Base-by-base conservation (phyloP, 2,329 filamentous ascomycete species). In the Trichoderma pleuroti region DNA sequence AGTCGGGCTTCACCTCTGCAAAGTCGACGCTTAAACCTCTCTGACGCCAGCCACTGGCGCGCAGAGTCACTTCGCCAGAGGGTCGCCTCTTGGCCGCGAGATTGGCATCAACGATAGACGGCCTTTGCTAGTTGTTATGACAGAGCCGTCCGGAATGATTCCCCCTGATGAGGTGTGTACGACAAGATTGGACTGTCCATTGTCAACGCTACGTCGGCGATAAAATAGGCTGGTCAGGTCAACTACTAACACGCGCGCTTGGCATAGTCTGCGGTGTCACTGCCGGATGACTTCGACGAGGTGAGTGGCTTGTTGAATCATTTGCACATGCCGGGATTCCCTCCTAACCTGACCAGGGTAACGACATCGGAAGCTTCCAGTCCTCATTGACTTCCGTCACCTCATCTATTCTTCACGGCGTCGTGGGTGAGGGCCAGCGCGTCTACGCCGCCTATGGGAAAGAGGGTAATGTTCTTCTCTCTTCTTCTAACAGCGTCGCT, bases 361-460 rank as follows among this genome's bases (percentile, higher is more conserved):
- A 71, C 60, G 75, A 75, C 24, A 59, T 71, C 7, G 72, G 52
- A 39, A 75, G 72, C 72, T 68, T 65, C 36, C 71, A 67, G 16
- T 73, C 72, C 36, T 76, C 77, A 68, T 79, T 78, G 57, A 76
- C 75, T 21, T 77, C 77, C n/a, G 76, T 78, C 49, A 78, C 76
- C 62, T 77, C 76, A 39, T 77, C 76, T 54, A 62, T 77, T 42
- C 66, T 75, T 30, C 68, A 76, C 70, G 71, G 77, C 54, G 73
- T 76, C 30, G 46, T 76, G 16, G 75, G 74, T 26, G 77, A 80
- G 59, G 78, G 77, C 34, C 77, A 77, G 30, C 74, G 78, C 6
- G 74, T 77, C 6, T 80, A 80, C 64, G 78, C 78, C 42, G 75
- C 74, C 11, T 79, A 79, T 66, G 78, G 78, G 54, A 78, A 77